phyloP scores from a whole-genome alignment of 2,329 filamentous ascomycete species.

The Apiospora pterosperma region DNA sequence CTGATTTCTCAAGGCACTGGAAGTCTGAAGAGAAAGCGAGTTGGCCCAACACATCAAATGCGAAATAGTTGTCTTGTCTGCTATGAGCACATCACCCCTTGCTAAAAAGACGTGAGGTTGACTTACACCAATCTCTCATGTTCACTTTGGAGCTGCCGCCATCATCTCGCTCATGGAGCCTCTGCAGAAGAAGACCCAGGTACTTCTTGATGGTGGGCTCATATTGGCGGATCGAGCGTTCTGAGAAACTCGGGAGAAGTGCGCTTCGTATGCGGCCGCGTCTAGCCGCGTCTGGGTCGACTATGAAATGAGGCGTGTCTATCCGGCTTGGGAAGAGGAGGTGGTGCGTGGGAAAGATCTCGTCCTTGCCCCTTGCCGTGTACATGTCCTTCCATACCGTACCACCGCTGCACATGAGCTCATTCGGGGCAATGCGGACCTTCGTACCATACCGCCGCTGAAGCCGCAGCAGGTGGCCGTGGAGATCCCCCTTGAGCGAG shows the following conservation, averaged over 20 bases:
- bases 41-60: neutral
- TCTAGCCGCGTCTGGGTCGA: conserved; percentile 24
- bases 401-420: conserved; percentile 31
- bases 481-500: conserved; percentile 11
- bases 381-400: conserved; percentile 30
- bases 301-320: conserved; percentile 23
- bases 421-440: conserved; percentile 35
- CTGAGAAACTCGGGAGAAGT: conserved; percentile 31
- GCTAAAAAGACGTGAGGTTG: neutral
- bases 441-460: conserved; percentile 34
- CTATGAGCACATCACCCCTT: neutral
- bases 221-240: conserved; percentile 32
- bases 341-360: conserved; percentile 20
- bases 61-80: neutral
- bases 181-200: conserved; percentile 25
- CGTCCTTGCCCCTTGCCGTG: conserved; percentile 13
- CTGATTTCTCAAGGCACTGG: neutral
- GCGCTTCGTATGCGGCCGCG: conserved; percentile 25
- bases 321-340: conserved; percentile 17
- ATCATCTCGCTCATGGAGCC: conserved; percentile 17
- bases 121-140: conserved; percentile 17
- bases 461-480: conserved; percentile 15
- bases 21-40: conserved; percentile 1
- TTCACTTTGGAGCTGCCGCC: conserved; percentile 8
- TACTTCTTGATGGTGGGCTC: conserved; percentile 32